These are phyloP conservation scores for Jackrogersella multiformis DNA, from an alignment of 495 filamentous ascomycete species.

Conservation along the genomic window DNA sequence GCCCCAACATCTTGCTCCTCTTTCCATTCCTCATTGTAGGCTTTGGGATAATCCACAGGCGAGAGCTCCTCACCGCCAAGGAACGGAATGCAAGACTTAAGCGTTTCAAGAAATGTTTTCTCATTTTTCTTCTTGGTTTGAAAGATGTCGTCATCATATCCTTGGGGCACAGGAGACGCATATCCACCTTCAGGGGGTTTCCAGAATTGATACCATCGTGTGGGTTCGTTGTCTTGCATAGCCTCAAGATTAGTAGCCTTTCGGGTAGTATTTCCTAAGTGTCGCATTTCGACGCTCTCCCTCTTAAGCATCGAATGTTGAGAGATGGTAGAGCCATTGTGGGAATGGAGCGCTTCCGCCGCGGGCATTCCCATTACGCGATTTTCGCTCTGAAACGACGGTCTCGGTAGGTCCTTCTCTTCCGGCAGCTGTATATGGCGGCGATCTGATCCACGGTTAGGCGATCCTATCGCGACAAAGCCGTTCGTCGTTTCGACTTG, in stretches of 20 bases:
- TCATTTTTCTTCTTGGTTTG: conserved; percentile 50
- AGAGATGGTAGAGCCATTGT: conserved; percentile 47
- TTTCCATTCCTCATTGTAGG: conserved; percentile 71
- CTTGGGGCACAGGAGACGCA: conserved; percentile 62
- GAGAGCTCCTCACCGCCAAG: conserved; percentile 46
- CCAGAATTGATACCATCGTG: conserved; percentile 64
- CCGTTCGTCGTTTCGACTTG: conserved; percentile 66
- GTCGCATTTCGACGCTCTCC: conserved; percentile 42
- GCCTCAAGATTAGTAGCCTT: conserved; percentile 54
- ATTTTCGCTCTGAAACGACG: conserved; percentile 42
- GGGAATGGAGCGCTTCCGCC: conserved; percentile 43
- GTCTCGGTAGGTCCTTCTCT: conserved; percentile 42
- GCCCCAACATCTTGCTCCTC: conserved; percentile 73
- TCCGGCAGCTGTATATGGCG: conserved; percentile 40
- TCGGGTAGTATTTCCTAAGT: conserved; percentile 56
- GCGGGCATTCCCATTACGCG: conserved; percentile 42
- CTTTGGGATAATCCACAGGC: conserved; percentile 70
- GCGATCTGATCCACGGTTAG: conserved; percentile 42
- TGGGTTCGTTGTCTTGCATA: conserved; percentile 53
- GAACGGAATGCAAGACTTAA: conserved; percentile 57
- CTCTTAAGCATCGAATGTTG: conserved; percentile 48
- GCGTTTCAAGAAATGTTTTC: conserved; percentile 54
- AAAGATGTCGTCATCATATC: conserved; percentile 52
- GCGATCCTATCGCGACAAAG: conserved; percentile 54
- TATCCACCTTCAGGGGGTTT: conserved; percentile 62